A percentile compares a stretch with the other conserved stretches of the same genome.
Conservation (phyloP, 2,329 filamentous ascomycete species). For the Epichloe sibirici region DNA sequence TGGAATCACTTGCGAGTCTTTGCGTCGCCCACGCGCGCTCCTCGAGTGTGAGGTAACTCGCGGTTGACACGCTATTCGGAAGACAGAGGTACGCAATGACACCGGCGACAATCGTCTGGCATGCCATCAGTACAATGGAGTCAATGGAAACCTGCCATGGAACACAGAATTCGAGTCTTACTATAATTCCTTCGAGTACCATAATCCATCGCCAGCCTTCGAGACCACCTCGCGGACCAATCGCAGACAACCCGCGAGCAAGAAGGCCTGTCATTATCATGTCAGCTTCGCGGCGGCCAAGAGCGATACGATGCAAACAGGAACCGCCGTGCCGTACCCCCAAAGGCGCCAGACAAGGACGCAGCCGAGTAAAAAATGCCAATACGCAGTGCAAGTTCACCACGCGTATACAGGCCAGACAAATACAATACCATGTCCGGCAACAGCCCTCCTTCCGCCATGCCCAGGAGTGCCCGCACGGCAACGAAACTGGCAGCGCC, state of each 20-base stretch:
- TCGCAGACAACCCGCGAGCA: conserved; percentile 54
- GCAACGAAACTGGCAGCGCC: conserved; percentile 55
- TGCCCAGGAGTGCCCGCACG: conserved; percentile 55
- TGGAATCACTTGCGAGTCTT: conserved; percentile 28
- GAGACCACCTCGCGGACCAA: conserved; percentile 53
- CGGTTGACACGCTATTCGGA: conserved; percentile 42
- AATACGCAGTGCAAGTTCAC: conserved; percentile 58
- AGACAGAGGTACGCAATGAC: conserved; percentile 38
- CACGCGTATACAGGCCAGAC: conserved; percentile 65
- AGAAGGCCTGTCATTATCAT: conserved; percentile 44
- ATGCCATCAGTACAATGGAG: background rate
- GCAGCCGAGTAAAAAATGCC: conserved; percentile 61
- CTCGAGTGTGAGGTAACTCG: conserved; percentile 38
- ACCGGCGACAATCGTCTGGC: conserved; percentile 41
- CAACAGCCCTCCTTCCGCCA: conserved; percentile 57
- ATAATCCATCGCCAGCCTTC: conserved; percentile 63
- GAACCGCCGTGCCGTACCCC: conserved; percentile 36
- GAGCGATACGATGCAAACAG: too few species aligned
- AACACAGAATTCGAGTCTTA: conserved; percentile 10
- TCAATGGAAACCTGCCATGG: background rate
- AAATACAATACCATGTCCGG: conserved; percentile 59
- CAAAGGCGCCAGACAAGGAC: conserved; percentile 58
- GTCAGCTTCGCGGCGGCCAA: too few species aligned
- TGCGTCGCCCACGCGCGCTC: conserved; percentile 37
- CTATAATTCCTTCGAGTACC: conserved; percentile 38